These are phyloP conservation scores for Vachellia pachyceras DNA, from an alignment of 306 rosid genomes.

Conservation along the genomic window DNA sequence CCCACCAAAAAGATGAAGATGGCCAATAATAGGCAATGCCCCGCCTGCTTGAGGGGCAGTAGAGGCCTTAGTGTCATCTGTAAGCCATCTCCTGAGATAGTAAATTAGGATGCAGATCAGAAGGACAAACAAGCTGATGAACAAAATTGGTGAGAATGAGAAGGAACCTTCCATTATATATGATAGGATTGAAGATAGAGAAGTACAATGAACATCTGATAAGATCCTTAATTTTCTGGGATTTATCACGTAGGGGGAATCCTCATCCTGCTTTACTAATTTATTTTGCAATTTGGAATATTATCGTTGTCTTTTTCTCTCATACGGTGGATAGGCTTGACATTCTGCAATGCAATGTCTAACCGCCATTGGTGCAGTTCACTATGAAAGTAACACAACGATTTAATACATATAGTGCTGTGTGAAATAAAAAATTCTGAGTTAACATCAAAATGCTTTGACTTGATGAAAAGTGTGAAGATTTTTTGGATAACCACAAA, in stretches of 20 bases:
- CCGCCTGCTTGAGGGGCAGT: conserved; percentile 38
- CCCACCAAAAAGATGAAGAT: conserved; percentile 45
- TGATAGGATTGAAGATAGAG: not conserved
- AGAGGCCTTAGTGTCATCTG: not conserved
- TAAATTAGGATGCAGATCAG: conserved; percentile 28
- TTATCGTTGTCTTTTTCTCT: not conserved
- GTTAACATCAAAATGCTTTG: not conserved
- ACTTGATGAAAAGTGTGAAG: not conserved
- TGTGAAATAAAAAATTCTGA: not conserved
- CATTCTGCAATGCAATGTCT: not conserved
- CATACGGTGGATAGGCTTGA: not conserved
- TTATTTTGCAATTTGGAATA: not conserved
- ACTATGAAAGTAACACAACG: not conserved
- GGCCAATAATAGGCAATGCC: conserved; percentile 50
- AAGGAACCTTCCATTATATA: conserved; percentile 30
- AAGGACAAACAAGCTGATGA: conserved; percentile 24
- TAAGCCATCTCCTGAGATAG: conserved; percentile 4
- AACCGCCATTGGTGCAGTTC: not conserved
- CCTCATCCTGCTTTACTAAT: no score
- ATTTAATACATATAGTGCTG: not conserved
- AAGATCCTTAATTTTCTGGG: not conserved
- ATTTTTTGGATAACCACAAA: no score
- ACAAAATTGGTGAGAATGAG: conserved; percentile 2
- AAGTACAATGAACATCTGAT: not conserved
- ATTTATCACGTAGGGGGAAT: not conserved